A percentile compares a stretch with the other conserved stretches of the same genome.
Conservation (phyloP, 2,329 filamentous ascomycete genomes). For the Aureobasidium zeae region DNA sequence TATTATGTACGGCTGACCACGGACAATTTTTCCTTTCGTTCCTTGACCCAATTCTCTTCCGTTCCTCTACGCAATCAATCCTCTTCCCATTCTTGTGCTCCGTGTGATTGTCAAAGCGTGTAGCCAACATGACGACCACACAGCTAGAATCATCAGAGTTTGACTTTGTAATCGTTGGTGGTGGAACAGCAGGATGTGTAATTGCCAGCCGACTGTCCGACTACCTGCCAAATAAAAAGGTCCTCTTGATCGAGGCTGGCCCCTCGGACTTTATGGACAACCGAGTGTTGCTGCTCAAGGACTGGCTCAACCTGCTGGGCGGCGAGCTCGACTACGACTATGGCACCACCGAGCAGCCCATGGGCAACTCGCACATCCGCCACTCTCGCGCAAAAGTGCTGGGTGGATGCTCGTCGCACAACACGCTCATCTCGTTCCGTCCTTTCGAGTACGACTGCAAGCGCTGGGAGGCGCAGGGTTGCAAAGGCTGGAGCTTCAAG, state of each 20-base stretch:
- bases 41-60: no score
- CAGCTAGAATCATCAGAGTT: conserved; percentile 58
- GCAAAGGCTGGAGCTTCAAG: conserved; percentile 78
- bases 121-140: conserved; percentile 54
- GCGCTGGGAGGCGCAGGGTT: conserved; percentile 73
- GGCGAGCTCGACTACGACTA: conserved; percentile 90
- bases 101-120: neutral
- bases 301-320: conserved; percentile 78
- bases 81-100: neutral
- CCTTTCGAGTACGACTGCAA: conserved; percentile 83
- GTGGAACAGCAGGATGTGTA: conserved; percentile 79
- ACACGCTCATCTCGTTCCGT: conserved; percentile 86
- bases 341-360: conserved; percentile 79
- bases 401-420: conserved; percentile 87
- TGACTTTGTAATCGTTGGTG: conserved; percentile 79
- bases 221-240: conserved; percentile 72
- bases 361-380: conserved; percentile 82
- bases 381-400: conserved; percentile 89
- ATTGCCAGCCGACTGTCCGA: conserved; percentile 70
- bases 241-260: conserved; percentile 78
- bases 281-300: conserved; percentile 73
- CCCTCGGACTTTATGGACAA: conserved; percentile 85
- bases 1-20: neutral
- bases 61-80: neutral
- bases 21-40: neutral